Evolutionary conservation across 768 basidiomycete genomes (phyloP).

Genomic region (Psilocybe azurescens): DNA sequence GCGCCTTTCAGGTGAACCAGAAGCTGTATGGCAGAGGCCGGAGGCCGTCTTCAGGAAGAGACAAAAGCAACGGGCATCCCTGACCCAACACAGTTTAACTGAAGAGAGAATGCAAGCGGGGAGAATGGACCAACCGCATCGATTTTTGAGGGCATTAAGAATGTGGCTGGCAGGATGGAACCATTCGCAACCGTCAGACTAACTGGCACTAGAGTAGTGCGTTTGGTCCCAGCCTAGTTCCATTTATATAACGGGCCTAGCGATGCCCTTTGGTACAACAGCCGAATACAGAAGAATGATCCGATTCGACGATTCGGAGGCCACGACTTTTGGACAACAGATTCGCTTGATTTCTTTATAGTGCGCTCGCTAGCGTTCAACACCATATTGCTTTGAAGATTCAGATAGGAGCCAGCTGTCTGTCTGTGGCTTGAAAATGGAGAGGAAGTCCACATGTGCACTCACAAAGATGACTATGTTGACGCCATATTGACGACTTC

Average conservation of each 20-base stretch:
- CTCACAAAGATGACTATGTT: too few species aligned
- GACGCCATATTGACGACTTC: too few species aligned
- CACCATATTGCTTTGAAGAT: too few species aligned
- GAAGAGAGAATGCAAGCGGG: not conserved
- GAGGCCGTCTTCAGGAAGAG: not conserved
- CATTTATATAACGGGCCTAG: not conserved
- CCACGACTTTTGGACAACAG: too few species aligned
- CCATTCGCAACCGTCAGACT: not conserved
- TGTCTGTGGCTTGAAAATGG: too few species aligned
- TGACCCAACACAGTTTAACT: not conserved
- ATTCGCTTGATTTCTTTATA: too few species aligned
- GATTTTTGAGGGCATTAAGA: not conserved
- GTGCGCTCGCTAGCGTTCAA: too few species aligned
- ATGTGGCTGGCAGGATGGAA: slow-evolving; percentile 5
- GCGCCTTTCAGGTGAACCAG: not conserved
- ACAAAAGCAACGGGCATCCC: not conserved
- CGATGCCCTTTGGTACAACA: not conserved
- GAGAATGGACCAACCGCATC: not conserved
- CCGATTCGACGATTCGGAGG: too few species aligned
- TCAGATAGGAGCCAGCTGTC: too few species aligned
- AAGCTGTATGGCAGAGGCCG: not conserved
- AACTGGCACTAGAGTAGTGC: not conserved
- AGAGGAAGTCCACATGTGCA: too few species aligned
- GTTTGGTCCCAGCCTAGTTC: not conserved
- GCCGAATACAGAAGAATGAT: not conserved